These are phyloP conservation scores for Collybia nuda DNA, from an alignment of 768 basidiomycete genomes.

Conservation along the genomic window DNA sequence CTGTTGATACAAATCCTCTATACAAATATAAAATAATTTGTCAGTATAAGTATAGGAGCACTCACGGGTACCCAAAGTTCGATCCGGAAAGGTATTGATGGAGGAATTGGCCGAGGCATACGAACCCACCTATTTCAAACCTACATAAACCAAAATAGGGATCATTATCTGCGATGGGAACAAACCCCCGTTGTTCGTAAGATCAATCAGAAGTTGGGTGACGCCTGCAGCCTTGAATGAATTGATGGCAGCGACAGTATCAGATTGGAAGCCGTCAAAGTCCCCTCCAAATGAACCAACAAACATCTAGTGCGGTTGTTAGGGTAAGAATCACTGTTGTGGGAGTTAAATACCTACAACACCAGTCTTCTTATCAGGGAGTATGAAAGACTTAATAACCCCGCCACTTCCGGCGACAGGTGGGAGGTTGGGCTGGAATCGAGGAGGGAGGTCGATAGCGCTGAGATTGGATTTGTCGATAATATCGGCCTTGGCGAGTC, in stretches of 20 bases:
- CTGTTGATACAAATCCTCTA: conserved; percentile 58
- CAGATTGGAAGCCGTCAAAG: conserved; percentile 50
- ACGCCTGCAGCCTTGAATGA: conserved; percentile 49
- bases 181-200: conserved; percentile 64
- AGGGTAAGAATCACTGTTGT: background rate
- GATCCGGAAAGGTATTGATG: conserved; percentile 55
- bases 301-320: conserved; percentile 43
- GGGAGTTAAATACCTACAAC: conserved; percentile 39
- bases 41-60: conserved; percentile 4
- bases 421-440: conserved; percentile 46
- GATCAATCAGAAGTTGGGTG: conserved; percentile 52
- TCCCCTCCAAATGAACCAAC: conserved; percentile 58
- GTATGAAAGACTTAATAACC: conserved; percentile 54
- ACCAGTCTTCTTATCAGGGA: conserved; percentile 56
- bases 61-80: conserved; percentile 50
- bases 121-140: conserved; percentile 46
- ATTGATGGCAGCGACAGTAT: conserved; percentile 42
- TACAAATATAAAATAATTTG: background rate
- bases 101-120: conserved; percentile 63
- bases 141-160: conserved; percentile 1
- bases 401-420: conserved; percentile 45
- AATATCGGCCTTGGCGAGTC: conserved; percentile 34
- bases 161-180: background rate
- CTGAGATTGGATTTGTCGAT: conserved; percentile 39
- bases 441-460: conserved; percentile 45